Percentiles rank a stretch among this genome's conserved stretches.
phyloP scores from a whole-genome alignment of 2,329 filamentous ascomycete species.

The Cryphonectria carpinicola region DNA sequence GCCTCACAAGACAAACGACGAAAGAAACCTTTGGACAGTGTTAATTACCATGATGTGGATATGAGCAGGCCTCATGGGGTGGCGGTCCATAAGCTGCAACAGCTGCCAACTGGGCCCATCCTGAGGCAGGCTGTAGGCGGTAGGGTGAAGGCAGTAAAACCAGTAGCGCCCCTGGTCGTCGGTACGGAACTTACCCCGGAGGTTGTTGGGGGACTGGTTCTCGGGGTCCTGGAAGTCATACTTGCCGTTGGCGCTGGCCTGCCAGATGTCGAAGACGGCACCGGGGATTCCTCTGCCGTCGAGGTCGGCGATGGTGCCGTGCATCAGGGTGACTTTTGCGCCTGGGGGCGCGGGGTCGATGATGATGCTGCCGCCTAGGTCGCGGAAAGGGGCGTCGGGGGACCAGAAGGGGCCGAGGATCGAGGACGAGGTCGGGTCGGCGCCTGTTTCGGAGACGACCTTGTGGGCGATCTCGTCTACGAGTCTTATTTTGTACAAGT shows the following conservation, averaged over 20 bases:
- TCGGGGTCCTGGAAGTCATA: slow-evolving; percentile 67
- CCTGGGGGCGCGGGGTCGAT: slow-evolving; percentile 42
- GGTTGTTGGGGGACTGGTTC: slow-evolving; percentile 63
- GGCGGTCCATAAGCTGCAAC: slow-evolving; percentile 33
- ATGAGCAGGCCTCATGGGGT: slow-evolving; percentile 33
- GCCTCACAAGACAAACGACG: not conserved
- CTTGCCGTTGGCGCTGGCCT: slow-evolving; percentile 60
- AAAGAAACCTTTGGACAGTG: not conserved
- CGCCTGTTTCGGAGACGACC: slow-evolving; percentile 43
- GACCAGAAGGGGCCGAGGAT: slow-evolving; percentile 73
- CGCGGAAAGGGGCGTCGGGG: slow-evolving; percentile 59
- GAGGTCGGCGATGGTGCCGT: slow-evolving; percentile 44
- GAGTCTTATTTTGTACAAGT: slow-evolving; percentile 35
- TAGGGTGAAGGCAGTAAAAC: slow-evolving; percentile 67
- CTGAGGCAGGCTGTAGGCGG: slow-evolving; percentile 64
- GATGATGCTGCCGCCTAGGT: slow-evolving; percentile 59
- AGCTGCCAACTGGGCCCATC: slow-evolving; percentile 44
- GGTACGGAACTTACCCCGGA: slow-evolving; percentile 66
- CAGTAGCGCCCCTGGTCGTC: slow-evolving; percentile 64
- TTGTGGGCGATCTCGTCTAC: slow-evolving; percentile 69
- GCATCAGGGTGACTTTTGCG: slow-evolving; percentile 55
- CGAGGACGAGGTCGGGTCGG: slow-evolving; percentile 62
- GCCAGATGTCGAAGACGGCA: slow-evolving; percentile 64
- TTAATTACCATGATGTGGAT: slow-evolving; percentile 33
- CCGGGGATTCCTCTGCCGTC: slow-evolving; percentile 37